Base-by-base conservation (phyloP, 2,329 filamentous ascomycete genomes). In the Hypoxylon rubiginosum region DNA sequence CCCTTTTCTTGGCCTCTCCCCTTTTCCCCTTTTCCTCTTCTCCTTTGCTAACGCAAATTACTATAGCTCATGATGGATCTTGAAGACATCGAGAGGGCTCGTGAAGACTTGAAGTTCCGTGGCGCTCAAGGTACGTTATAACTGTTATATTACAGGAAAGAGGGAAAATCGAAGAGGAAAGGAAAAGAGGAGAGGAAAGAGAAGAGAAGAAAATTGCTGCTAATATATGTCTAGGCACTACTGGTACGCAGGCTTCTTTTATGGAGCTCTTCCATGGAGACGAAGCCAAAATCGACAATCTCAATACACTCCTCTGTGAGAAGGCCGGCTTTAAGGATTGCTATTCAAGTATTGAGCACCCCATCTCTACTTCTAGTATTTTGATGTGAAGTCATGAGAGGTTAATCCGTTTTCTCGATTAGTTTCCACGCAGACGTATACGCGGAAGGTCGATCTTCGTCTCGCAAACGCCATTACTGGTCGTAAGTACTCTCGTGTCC, bases 401-500 rank as follows among this genome's bases (percentile, higher is more conserved):
- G n/a, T 17, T 30, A 26, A 26, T 26, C 21, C 15, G 21, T 13
- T 21, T n/a, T 43, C 7, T 21, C 8, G 17, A 43, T 10, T 21
- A 43, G 54, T 64, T 26, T 67, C 58, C 5, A 71, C 66, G 8
- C 68, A 71, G 52, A 70, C 67, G 11, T 70, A 63, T 80, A 90
- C 91, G 4, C 88, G 93, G 68, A 96, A 96, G 81, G 90, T 97
- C 58, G 94, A 97, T 76, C 84, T 92, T 43, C 85, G 90, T 61
- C 84, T 97, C n/a, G 86, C 90, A 73, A 94, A 96, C 75, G 92
- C 92, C n/a, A 83, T 97, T 34, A 85, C 87, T 32, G 92, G 89
- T 0, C 89, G 64, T 67, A 60, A 58, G 64, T 19, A 34, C 3
- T 21, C 13, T 26, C 24, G 17, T 46, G 21, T 11, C 43, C 24